Base-by-base conservation (phyloP, 2,329 filamentous ascomycete genomes). In the Trichoderma sp. region DNA sequence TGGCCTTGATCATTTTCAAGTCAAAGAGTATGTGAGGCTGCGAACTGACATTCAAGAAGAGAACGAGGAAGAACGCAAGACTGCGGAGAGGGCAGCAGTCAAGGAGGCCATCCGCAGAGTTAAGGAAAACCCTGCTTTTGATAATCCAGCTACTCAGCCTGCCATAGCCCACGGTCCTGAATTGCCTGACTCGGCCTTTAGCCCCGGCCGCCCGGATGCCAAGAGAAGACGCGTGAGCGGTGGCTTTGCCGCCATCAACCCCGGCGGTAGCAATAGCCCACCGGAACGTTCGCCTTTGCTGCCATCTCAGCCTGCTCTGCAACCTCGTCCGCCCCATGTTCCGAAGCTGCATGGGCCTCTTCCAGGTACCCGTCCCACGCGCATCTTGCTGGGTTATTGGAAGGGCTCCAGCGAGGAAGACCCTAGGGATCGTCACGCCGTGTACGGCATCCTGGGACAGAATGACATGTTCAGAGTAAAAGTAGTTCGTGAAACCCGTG, bases 381-480 rank as follows among this genome's bases (percentile, higher is more conserved):
- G 89, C 9, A 90, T 91, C 66, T 82, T 91, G 2, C 81, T 93
- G 2, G 91, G 91, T 0, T 88, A 87, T 79, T 93, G 91, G 91
- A 86, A 84, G 71, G 86, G 87, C 14, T 92, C 90, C 0, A 87
- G 84, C 38, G 87, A 89, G 67, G 56, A 80, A 0, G 82, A 86
- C 3, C 80, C 84, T 2, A 82, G 83, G 14, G 86, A 92, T 79
- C 89, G 90, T 71, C 91, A 92, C 78, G 91, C 90, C 0, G 89
- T 92, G 0, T 90, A 89, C 72, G 91, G 91, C 4, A 91, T 92
- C 12, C 82, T 92, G 0, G 90, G 90, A 1, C 87, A 87, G 21
- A 91, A 91, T 74, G 90, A 92, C 77, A 91, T 91, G 87, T 92
- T 93, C 80, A 85, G 91, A 0, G 89, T 92, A 72, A 92, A 92